These are phyloP conservation scores for Ascochyta fabae DNA, from an alignment of 2,329 filamentous ascomycete genomes.

Conservation along the genomic window DNA sequence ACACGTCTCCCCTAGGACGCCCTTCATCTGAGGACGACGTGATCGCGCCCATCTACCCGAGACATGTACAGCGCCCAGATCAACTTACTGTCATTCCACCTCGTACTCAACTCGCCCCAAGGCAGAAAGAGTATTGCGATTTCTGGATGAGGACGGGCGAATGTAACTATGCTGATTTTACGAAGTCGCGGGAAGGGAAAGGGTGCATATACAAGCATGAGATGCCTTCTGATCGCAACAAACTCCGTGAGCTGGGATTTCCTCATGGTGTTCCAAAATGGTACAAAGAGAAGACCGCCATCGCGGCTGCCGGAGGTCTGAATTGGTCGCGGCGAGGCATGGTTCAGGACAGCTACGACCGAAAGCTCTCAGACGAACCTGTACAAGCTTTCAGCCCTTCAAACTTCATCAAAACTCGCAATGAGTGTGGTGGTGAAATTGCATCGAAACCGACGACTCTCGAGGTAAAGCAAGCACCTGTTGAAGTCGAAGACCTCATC, in stretches of 20 bases:
- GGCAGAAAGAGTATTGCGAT: constrained; percentile 80
- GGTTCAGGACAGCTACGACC: constrained; percentile 8
- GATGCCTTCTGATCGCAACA: constrained; percentile 74
- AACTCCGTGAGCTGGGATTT: constrained; percentile 73
- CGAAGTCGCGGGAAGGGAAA: not conserved
- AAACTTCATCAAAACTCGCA: too few species aligned
- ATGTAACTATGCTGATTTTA: constrained; percentile 70
- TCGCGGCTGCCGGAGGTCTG: constrained; percentile 19
- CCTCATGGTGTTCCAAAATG: constrained; percentile 58
- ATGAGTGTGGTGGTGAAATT: not conserved
- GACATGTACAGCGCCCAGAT: constrained; percentile 35
- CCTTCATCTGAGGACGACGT: constrained; percentile 24
- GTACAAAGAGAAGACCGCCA: constrained; percentile 59
- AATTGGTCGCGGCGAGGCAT: constrained; percentile 38
- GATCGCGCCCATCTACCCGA: constrained; percentile 35
- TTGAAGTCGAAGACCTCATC: constrained; percentile 1
- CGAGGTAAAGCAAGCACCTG: not conserved
- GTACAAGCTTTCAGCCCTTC: constrained; percentile 7
- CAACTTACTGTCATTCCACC: constrained; percentile 44
- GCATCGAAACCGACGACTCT: too few species aligned
- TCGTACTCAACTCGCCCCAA: constrained; percentile 48
- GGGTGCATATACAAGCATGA: constrained; percentile 91
- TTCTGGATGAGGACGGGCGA: constrained; percentile 88
- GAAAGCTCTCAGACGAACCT: not conserved
- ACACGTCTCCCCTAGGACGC: not conserved